These are phyloP conservation scores for Emericellopsis atlantica DNA, from an alignment of 2,329 filamentous ascomycete genomes.

Conservation along the genomic window DNA sequence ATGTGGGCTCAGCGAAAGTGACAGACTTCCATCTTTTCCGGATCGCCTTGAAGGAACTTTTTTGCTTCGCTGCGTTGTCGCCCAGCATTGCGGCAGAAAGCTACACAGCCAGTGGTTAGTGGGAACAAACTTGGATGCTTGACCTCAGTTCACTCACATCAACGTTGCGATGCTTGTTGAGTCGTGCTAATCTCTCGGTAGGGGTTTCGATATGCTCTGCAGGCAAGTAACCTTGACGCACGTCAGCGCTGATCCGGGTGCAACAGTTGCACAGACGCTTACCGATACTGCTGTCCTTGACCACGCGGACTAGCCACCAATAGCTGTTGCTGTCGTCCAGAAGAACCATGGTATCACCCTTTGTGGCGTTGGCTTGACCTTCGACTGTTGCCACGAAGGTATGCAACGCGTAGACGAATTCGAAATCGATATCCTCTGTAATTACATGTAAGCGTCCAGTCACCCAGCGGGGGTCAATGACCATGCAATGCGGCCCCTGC, in stretches of 20 bases:
- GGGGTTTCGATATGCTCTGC: slow-evolving; percentile 98
- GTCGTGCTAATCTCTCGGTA: slow-evolving; percentile 78
- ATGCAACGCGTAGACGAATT: slow-evolving; percentile 96
- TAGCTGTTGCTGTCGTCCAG: slow-evolving; percentile 98
- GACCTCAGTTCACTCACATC: slow-evolving; percentile 50
- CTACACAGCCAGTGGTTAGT: slow-evolving; percentile 19
- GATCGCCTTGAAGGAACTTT: slow-evolving; percentile 74
- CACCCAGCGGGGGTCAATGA: slow-evolving; percentile 34
- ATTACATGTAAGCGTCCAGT: slow-evolving; percentile 77
- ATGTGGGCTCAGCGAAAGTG: slow-evolving; percentile 73
- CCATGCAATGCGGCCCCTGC: neutral
- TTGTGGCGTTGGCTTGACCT: slow-evolving; percentile 94
- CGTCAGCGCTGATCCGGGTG: neutral
- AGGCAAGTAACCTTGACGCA: slow-evolving; percentile 69
- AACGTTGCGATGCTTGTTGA: slow-evolving; percentile 97
- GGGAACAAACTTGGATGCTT: no score
- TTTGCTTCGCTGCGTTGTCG: slow-evolving; percentile 61
- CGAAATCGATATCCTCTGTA: slow-evolving; percentile 98
- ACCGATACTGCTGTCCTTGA: slow-evolving; percentile 94
- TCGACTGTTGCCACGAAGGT: slow-evolving; percentile 97
- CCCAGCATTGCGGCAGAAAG: slow-evolving; percentile 51
- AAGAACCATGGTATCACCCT: slow-evolving; percentile 97
- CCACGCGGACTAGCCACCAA: slow-evolving; percentile 96
- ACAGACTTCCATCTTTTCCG: slow-evolving; percentile 77
- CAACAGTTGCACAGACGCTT: slow-evolving; percentile 8